Evolutionary conservation across 352 stramenopile genomes (phyloP), one percentile per base, ranked within the genome.

Genomic region (Blastocystis sp.): DNA sequence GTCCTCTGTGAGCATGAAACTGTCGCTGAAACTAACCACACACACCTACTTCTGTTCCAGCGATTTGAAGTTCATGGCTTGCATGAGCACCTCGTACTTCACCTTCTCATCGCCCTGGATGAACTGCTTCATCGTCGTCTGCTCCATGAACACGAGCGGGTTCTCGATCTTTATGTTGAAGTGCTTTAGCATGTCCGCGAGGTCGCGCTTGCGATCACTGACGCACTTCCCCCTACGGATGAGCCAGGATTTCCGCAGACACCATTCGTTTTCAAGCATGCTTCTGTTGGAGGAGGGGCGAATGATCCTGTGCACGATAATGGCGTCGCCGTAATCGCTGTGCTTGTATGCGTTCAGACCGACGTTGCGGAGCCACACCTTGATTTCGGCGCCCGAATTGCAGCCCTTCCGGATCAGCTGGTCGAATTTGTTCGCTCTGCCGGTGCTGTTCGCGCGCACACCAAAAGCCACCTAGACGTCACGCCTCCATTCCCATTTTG

Each of bases 111-210:
- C 74, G 28, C 74, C 74, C 24, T 84, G 62, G 19, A 84, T 71
- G 62, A 84, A 84, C 28, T 84, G 74, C 74, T 84, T 84, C 62
- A 71, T 71, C 24, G 59, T 84, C 24, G 59, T 71, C 28, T 84
- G 74, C 59, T 84, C 74, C 62, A 84, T 71, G 42, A 84, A 71
- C 59, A 84, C 74, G 3, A 84, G 62, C 10, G 74, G 74, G 40
- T 84, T 84, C 11, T 84, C 74, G 38, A 71, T 57, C 60, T 84
- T 71, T 6, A 84, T 84, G 52, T 84, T 71, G 62, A 77, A 77
- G n/a, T 77, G 68, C 42, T 60, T 57, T 3, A 77, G 38, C 68
- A 77, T 77, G 48, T 77, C 68, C 42, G 60, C 43, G 3, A 77
- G 17, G 28, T 77, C 68, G 3, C 28, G 17, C 43, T 77, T 77